A percentile compares a stretch with the other conserved stretches of the same genome.
phyloP scores from a whole-genome alignment of 441 rosid genomes.

The Syzygium malaccense region DNA sequence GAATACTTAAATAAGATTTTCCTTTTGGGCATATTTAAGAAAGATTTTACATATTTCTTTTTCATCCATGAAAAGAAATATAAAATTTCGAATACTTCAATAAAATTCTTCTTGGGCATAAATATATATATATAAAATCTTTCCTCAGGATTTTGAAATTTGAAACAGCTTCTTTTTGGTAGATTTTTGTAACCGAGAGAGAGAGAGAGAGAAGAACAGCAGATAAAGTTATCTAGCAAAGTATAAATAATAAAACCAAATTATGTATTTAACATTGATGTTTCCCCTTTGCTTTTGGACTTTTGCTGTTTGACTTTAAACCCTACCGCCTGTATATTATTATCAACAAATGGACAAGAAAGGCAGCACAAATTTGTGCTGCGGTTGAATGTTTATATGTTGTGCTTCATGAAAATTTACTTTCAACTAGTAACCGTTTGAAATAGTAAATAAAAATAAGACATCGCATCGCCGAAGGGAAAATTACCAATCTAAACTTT shows the following conservation, averaged over 20 bases:
- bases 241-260: neutral
- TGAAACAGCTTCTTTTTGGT: neutral
- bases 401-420: neutral
- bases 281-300: neutral
- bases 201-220: neutral
- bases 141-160: neutral
- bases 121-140: neutral
- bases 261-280: neutral
- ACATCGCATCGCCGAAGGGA: too few relatives aligned
- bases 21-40: neutral
- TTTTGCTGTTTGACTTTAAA: neutral
- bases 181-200: neutral
- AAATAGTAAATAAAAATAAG: too few relatives aligned
- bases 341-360: neutral
- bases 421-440: neutral
- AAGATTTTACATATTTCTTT: neutral
- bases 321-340: neutral
- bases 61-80: too few relatives aligned
- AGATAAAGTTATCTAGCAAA: neutral
- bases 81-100: too few relatives aligned
- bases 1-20: neutral
- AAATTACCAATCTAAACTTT: too few relatives aligned
- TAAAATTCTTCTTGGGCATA: too few relatives aligned
- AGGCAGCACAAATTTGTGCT: neutral
- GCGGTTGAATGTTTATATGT: neutral